Conservation (phyloP, 2,329 filamentous ascomycete species). For the Colletotrichum karsti region DNA sequence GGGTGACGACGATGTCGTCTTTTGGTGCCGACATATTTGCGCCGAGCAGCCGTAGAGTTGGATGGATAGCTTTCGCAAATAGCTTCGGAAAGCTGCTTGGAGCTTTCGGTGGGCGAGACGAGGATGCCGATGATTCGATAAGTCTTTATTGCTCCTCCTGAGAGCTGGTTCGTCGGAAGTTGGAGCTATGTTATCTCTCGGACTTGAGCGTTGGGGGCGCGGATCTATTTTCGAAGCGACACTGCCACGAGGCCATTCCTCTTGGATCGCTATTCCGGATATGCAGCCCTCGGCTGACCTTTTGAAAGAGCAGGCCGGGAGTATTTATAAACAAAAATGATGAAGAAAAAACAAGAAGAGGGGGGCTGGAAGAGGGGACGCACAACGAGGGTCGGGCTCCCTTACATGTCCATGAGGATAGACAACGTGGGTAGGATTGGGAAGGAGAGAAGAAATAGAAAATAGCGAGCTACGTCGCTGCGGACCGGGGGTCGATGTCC, state of each 20-base stretch:
- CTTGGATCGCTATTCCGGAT: slow-evolving; percentile 2
- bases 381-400: background rate
- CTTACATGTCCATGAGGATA: background rate
- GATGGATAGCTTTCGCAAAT: background rate
- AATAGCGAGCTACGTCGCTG: slow-evolving; percentile 7
- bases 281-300: background rate
- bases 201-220: background rate
- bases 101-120: background rate
- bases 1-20: slow-evolving; percentile 24
- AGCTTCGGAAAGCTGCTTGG: background rate
- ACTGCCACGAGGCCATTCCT: slow-evolving; percentile 22
- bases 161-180: background rate
- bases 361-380: background rate
- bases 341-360: background rate
- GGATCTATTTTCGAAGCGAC: background rate
- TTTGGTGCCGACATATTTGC: slow-evolving; percentile 21
- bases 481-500: slow-evolving; percentile 14
- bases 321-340: background rate
- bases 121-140: background rate
- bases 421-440: slow-evolving; percentile 15
- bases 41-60: background rate
- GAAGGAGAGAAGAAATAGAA: slow-evolving; percentile 21
- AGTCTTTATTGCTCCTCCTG: background rate
- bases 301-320: background rate
- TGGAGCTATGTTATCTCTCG: slow-evolving; percentile 9